Evolutionary conservation across 805 yeast genomes (phyloP), one percentile per base, ranked within the genome.

Genomic region (Candida ulmi): DNA sequence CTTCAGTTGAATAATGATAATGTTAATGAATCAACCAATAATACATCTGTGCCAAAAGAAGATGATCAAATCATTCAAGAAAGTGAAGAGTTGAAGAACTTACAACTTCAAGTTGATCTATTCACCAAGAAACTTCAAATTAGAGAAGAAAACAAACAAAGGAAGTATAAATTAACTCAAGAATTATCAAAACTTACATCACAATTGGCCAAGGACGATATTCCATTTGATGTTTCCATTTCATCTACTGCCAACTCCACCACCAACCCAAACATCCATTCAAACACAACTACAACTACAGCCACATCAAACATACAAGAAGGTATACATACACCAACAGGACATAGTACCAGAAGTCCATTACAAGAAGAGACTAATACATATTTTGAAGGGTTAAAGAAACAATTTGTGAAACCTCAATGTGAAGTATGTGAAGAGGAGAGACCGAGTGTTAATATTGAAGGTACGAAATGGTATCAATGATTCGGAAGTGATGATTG

Each of bases 11-110:
- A 31, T 5, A 30, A 23, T 24, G 33, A 32, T 17, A 17, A 12
- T 11, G 24, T 4, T 12, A 17, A n/a, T 23, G 17, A 19, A 4
- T 25, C 11, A 30, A 17, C 13, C 12, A 2, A 11, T n/a, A n/a
- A n/a, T n/a, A n/a, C n/a, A n/a, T n/a, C n/a, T 26, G 7, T 35
- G 13, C 31, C 38, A 3, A 44, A 52, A 3, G 68, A 65, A 26
- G 60, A 55, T 36, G 68, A 62, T 29, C 57, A 62, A 33, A 46
- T 63, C 36, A 40, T 58, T 17, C 52, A 49, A 37, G 69, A 65
- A 36, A 61, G 63, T 17, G 45, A 48, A 17, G 69, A 65, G 37
- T 48, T 66, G 21, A 54, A 54, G 34, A 51, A 51, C 23, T 44
- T 66, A 28, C 61, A 64, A 36, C 52, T 51, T 8, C 60, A 61